These are phyloP conservation scores for Trichoderma polysporum DNA, from an alignment of 2,329 filamentous ascomycete species.

Conservation along the genomic window DNA sequence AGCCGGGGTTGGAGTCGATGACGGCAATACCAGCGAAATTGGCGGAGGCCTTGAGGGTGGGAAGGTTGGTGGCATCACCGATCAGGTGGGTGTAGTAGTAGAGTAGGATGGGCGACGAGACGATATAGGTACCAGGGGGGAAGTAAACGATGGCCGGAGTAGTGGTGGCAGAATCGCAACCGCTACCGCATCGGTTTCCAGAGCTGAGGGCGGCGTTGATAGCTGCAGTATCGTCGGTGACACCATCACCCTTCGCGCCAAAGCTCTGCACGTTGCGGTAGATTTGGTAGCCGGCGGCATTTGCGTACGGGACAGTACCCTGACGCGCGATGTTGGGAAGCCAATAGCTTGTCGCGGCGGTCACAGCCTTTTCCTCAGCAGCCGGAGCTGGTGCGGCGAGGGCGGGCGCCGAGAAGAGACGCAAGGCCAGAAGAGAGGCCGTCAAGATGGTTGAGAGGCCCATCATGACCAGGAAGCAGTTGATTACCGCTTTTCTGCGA, in stretches of 20 bases:
- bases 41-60: slow-evolving; percentile 71
- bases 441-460: slow-evolving; percentile 45
- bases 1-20: slow-evolving; percentile 88
- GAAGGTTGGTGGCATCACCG: slow-evolving; percentile 71
- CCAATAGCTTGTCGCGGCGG: slow-evolving; percentile 61
- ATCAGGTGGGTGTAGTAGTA: slow-evolving; percentile 94
- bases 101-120: slow-evolving; percentile 76
- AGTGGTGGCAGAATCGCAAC: slow-evolving; percentile 81
- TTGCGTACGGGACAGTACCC: slow-evolving; percentile 62
- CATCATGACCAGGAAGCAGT: slow-evolving; percentile 42
- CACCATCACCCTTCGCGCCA: slow-evolving; percentile 66
- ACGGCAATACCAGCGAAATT: slow-evolving; percentile 82
- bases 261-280: slow-evolving; percentile 77
- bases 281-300: slow-evolving; percentile 58
- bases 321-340: slow-evolving; percentile 67
- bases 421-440: slow-evolving; percentile 44
- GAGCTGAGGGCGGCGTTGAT: slow-evolving; percentile 81
- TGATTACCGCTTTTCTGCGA: neutral
- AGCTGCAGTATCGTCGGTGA: slow-evolving; percentile 79
- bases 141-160: slow-evolving; percentile 89
- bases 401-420: slow-evolving; percentile 41
- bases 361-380: slow-evolving; percentile 24
- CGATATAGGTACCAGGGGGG: slow-evolving; percentile 79
- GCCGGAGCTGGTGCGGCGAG: slow-evolving; percentile 29
- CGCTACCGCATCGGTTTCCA: slow-evolving; percentile 75